A percentile compares a stretch with the other conserved stretches of the same genome.
Conservation (phyloP, 176 grass and related monocot species). For the Themeda triandra region DNA sequence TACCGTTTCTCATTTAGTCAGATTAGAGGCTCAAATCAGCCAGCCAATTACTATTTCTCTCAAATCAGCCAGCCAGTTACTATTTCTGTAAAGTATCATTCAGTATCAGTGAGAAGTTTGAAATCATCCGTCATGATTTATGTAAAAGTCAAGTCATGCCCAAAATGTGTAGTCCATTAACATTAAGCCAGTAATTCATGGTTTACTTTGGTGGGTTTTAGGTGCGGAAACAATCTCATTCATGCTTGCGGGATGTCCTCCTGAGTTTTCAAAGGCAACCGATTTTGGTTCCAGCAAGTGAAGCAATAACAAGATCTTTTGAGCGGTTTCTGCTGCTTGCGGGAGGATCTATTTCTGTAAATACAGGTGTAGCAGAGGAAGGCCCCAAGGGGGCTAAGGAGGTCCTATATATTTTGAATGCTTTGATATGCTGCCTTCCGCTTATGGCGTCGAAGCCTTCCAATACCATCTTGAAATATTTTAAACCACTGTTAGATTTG, state of each 20-base stretch:
- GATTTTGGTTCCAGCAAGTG: conserved; percentile 64
- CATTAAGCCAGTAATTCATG: background rate
- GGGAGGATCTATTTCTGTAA: conserved; percentile 61
- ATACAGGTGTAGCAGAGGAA: conserved; percentile 42
- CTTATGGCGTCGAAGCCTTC: conserved; percentile 73
- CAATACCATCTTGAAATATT: conserved; percentile 76
- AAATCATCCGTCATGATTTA: background rate
- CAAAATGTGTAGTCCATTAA: background rate
- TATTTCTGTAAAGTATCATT: background rate
- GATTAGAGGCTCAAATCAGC: background rate
- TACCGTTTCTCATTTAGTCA: background rate
- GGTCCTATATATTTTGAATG: conserved; percentile 66
- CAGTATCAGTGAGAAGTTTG: background rate
- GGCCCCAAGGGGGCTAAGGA: conserved; percentile 72
- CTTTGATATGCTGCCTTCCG: conserved; percentile 70
- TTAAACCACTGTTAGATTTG: conserved; percentile 61
- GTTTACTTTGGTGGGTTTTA: conserved; percentile 31
- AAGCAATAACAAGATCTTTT: conserved; percentile 58
- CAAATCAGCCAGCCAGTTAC: background rate
- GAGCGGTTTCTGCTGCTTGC: conserved; percentile 86
- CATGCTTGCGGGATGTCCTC: conserved; percentile 61
- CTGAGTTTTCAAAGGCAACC: conserved; percentile 60
- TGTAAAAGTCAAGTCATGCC: background rate
- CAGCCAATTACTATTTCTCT: background rate
- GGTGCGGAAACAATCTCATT: conserved; percentile 76